Base-by-base conservation (phyloP, 495 filamentous ascomycete genomes). In the Pyrenula aspistea region DNA sequence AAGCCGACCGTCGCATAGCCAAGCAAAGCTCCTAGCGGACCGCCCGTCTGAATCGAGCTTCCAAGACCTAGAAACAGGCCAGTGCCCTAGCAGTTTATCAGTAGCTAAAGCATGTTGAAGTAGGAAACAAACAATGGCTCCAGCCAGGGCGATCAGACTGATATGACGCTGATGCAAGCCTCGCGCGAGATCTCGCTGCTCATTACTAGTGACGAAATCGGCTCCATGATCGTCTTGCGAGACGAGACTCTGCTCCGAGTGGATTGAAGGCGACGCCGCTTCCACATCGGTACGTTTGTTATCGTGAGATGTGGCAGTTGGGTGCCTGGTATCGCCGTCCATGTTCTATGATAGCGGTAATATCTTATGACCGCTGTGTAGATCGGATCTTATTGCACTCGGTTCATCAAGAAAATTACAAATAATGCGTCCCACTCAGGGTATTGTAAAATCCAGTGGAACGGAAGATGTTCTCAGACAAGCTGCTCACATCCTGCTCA, bases 61-160 rank as follows among this genome's bases (percentile, higher is more conserved):
- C 83, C 83, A 2, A 76, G 74, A 36, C 82, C 79, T 15, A 86
- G 73, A 56, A 87, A 81, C 10, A 87, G 72, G 54, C 83, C 83
- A 2, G 83, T 84, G 23, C 81, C 79, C 69, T 71, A 59, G 50
- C 36, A n/a, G 12, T 4, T 54, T 22, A 10, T 22, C 10, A 55
- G 31, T 4, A 42, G 31, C 31, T 15, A 42, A 42, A 42, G 31
- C 15, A 15, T 15, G 31, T 15, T 42, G 31, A 42, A 25, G 25
- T 11, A 42, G 31, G 49, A 36, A 68, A 22, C 64, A n/a, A n/a
- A 72, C 70, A 60, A 84, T 83, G 11, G 79, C 80, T 36, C 79
- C 79, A 4, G 77, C 77, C 25, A 83, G 73, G 20, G 80, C 79
- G 57, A 82, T 75, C 73, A 84, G 79, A 57, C 81, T 78, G 12